phyloP scores from a whole-genome alignment of 2,329 filamentous ascomycete species.

The Ciborinia camelliae region DNA sequence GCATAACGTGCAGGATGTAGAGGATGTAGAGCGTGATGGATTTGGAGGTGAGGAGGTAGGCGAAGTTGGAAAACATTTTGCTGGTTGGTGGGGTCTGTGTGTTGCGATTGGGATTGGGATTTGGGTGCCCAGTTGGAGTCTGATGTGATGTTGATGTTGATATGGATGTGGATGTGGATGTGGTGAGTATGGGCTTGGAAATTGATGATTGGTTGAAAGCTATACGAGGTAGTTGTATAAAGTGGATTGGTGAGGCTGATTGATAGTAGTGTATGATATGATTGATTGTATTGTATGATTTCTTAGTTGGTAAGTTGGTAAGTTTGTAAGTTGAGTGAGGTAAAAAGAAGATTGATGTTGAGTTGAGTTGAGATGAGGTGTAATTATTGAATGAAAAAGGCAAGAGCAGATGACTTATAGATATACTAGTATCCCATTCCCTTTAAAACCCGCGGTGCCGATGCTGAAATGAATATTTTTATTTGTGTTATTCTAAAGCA shows the following conservation, averaged over 20 bases:
- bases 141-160: not conserved
- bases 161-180: not conserved
- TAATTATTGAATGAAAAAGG: not conserved
- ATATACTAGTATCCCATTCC: not conserved
- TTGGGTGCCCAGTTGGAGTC: not conserved
- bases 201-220: not conserved
- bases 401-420: slow-evolving; percentile 7
- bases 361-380: not conserved
- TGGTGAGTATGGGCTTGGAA: not conserved
- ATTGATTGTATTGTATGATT: slow-evolving; percentile 1
- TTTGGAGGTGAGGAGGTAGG: slow-evolving; percentile 17
- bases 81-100: not conserved
- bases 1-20: slow-evolving; percentile 17
- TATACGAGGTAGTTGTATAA: not conserved
- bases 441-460: not conserved
- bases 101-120: not conserved
- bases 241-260: too few species aligned
- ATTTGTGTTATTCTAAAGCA: not conserved
- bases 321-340: not conserved
- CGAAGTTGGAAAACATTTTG: slow-evolving; percentile 15
- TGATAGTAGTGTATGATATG: slow-evolving; percentile 13
- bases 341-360: not conserved
- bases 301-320: not conserved
- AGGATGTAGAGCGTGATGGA: slow-evolving; percentile 18
- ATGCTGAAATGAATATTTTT: not conserved